phyloP scores from a whole-genome alignment of 768 basidiomycete species.

The Pleurotus pulmonarius region DNA sequence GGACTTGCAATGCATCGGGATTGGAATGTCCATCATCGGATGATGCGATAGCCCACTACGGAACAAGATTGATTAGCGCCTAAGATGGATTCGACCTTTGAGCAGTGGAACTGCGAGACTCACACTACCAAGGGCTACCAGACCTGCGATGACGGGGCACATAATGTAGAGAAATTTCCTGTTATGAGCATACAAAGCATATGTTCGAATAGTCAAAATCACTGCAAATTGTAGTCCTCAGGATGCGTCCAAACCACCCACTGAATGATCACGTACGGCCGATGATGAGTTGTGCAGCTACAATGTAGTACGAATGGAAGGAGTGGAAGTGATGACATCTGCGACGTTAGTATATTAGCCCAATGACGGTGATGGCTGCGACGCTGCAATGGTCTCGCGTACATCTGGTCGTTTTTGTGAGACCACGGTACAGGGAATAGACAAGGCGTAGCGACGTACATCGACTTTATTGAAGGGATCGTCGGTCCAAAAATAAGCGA shows the following conservation, averaged over 20 bases:
- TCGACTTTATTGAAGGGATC: slow-evolving; percentile 19
- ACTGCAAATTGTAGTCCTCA: slow-evolving; percentile 14
- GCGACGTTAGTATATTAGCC: not conserved
- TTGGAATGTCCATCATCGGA: slow-evolving; percentile 4
- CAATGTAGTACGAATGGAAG: slow-evolving; percentile 5
- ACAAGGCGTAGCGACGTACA: slow-evolving; percentile 15
- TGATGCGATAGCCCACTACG: slow-evolving; percentile 21
- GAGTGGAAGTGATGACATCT: slow-evolving; percentile 29
- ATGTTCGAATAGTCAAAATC: slow-evolving; percentile 38
- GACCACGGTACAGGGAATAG: not conserved
- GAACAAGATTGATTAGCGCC: not conserved
- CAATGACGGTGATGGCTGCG: not conserved
- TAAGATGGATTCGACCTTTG: not conserved
- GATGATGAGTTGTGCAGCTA: slow-evolving; percentile 29
- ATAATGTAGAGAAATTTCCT: slow-evolving; percentile 24
- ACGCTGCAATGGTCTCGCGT: not conserved
- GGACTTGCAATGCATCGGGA: slow-evolving; percentile 1
- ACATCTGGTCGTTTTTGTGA: slow-evolving; percentile 6
- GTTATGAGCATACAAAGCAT: slow-evolving; percentile 37
- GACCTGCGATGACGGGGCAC: slow-evolving; percentile 18
- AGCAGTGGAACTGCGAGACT: slow-evolving; percentile 9
- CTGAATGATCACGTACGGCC: slow-evolving; percentile 26
- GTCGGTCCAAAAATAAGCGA: slow-evolving; percentile 30
- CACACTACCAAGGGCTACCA: slow-evolving; percentile 28
- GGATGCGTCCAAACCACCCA: not conserved